Base-by-base conservation (phyloP, 2,329 filamentous ascomycete species). In the Endocalyx cinctus region DNA sequence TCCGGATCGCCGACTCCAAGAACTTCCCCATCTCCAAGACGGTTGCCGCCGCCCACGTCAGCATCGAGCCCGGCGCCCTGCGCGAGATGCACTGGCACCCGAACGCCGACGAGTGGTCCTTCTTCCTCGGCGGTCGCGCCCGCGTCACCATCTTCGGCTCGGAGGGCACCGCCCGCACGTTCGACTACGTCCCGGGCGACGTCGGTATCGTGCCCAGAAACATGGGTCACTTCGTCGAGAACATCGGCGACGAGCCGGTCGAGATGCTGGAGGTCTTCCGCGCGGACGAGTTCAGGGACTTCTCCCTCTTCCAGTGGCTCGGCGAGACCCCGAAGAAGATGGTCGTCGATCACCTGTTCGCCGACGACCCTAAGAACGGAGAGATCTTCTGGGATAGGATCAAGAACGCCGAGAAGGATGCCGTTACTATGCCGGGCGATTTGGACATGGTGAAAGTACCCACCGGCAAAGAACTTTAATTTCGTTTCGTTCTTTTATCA, bases 11-110 rank as follows among this genome's bases (percentile, higher is more conserved):
- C 5, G 84, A 89, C 55, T 83, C 82, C n/a, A 71, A 66, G 18
- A 87, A 84, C 58, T 89, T 90, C 54, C 77, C 78, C 18, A 72
- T 87, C 40, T 84, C 83, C 28, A 79, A 76, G 57, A 84, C 79
- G 0, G 73, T 88, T 14, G 82, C 84, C 0, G 83, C 84, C 1
- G 84, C 82, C 1, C 73, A 87, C 48, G 72, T 85, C 13, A 73
- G 74, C 23, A 84, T 89, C 40, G 66, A 82, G 43, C 83, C 84
- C 0, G 82, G 82, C 11, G 82, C 80, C 0, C 66, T 88, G 53
- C 74, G 84, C 8, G 84, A 87, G 62, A 87, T 89, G 70, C 84
- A 89, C 64, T 89, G 84, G 84, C 84, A 89, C 52, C 82, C 83
- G 1, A 79, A 77, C 27, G 82, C 82, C 10, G 84, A 88, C 50